These are phyloP conservation scores for Atkinsonella texensis DNA, from an alignment of 2,329 filamentous ascomycete genomes.

Conservation along the genomic window DNA sequence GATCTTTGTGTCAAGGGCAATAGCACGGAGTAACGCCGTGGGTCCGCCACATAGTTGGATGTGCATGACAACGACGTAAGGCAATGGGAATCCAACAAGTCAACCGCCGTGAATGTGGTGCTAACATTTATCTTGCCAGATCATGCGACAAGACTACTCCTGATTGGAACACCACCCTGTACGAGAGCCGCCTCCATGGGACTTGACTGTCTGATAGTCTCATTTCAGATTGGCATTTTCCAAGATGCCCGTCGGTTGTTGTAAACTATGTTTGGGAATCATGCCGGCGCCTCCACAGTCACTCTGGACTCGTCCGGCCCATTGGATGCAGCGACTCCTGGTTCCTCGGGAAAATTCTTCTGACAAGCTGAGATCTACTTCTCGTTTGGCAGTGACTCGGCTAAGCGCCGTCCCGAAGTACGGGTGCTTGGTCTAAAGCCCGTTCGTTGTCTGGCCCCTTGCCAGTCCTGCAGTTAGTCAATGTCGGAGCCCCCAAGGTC, in stretches of 20 bases:
- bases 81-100: neutral
- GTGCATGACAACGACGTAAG: neutral
- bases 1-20: neutral
- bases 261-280: neutral
- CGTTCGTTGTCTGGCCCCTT: neutral
- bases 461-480: neutral
- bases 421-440: neutral
- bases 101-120: neutral
- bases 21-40: neutral
- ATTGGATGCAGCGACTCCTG: neutral
- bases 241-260: neutral
- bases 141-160: constrained; percentile 1
- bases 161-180: neutral
- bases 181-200: neutral
- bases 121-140: neutral
- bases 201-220: neutral
- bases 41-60: neutral
- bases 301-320: neutral
- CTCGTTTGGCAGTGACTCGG: constrained; percentile 7
- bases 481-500: neutral
- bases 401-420: constrained; percentile 7
- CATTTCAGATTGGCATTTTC: neutral
- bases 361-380: constrained; percentile 3
- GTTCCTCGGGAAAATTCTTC: neutral
- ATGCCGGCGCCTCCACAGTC: neutral